Conservation (phyloP, 208 protist genomes). For the Wallacemonas sp. region DNA sequence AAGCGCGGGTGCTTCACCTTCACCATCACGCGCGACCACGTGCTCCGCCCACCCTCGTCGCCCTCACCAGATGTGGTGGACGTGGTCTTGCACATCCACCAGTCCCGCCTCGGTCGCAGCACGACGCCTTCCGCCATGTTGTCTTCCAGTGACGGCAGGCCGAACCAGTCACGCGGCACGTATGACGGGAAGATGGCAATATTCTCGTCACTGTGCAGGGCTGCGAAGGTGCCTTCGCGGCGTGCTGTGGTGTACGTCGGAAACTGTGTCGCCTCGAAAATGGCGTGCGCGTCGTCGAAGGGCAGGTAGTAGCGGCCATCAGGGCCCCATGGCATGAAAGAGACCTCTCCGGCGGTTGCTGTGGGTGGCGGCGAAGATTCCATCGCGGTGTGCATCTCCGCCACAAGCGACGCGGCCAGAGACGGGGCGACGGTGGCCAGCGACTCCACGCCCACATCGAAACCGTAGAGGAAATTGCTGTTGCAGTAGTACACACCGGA, state of each 20-base stretch:
- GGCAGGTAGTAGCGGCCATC: conserved; percentile 28
- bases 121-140: conserved; percentile 32
- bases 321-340: conserved; percentile 8
- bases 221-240: conserved; percentile 12
- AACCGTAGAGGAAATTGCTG: conserved; percentile 34
- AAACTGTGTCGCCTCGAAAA: conserved; percentile 16
- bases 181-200: conserved; percentile 1
- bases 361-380: not conserved
- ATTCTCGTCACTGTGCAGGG: not conserved
- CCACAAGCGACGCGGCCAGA: not conserved
- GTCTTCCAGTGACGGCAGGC: conserved; percentile 3
- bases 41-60: not conserved
- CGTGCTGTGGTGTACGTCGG: conserved; percentile 10
- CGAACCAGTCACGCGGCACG: conserved; percentile 13
- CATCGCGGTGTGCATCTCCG: not conserved
- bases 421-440: not conserved
- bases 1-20: conserved; percentile 33
- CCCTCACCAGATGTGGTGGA: not conserved
- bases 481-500: conserved; percentile 31
- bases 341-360: not conserved
- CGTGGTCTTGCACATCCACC: conserved; percentile 13
- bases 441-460: conserved; percentile 24
- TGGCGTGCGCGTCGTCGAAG: not conserved
- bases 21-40: conserved; percentile 23
- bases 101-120: conserved; percentile 21